Conservation (phyloP, 371 early-diverging fungal species). For the Mortierella sp. region DNA sequence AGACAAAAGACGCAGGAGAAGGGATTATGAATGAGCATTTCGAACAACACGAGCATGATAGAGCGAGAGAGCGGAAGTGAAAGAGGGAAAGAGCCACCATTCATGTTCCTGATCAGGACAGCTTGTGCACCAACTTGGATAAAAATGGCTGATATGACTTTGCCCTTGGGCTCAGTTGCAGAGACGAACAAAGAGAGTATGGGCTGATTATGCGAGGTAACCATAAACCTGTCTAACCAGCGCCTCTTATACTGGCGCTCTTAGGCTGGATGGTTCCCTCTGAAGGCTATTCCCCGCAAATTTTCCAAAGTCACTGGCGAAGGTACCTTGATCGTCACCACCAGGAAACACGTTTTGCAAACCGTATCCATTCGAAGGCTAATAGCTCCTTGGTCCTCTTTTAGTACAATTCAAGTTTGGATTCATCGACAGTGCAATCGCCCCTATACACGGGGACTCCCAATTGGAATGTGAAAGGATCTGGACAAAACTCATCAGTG, state of each 20-base stretch:
- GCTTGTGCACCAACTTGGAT: too few relatives aligned
- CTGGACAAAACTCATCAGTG: slow-evolving; percentile 29
- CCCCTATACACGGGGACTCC: slow-evolving; percentile 14
- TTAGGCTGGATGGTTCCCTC: slow-evolving; percentile 40
- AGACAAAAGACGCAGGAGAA: background rate
- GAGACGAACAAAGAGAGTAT: background rate
- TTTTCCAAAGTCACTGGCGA: slow-evolving; percentile 48
- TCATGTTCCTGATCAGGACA: background rate
- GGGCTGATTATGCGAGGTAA: too few relatives aligned
- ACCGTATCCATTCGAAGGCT: background rate
- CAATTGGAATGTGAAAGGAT: slow-evolving; percentile 18
- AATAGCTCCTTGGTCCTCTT: background rate
- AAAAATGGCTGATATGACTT: background rate
- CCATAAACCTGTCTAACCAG: background rate
- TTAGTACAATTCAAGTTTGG: slow-evolving; percentile 48
- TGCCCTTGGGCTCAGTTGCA: background rate
- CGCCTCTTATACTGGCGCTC: background rate
- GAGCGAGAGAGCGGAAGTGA: background rate
- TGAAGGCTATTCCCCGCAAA: slow-evolving; percentile 38
- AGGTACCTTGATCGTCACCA: slow-evolving; percentile 13
- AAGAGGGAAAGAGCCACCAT: background rate
- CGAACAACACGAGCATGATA: background rate
- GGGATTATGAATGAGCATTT: background rate
- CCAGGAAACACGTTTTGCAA: background rate
- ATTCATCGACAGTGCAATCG: slow-evolving; percentile 35